Conservation (phyloP, 805 yeast species). For the Lipomyces lipofer region DNA sequence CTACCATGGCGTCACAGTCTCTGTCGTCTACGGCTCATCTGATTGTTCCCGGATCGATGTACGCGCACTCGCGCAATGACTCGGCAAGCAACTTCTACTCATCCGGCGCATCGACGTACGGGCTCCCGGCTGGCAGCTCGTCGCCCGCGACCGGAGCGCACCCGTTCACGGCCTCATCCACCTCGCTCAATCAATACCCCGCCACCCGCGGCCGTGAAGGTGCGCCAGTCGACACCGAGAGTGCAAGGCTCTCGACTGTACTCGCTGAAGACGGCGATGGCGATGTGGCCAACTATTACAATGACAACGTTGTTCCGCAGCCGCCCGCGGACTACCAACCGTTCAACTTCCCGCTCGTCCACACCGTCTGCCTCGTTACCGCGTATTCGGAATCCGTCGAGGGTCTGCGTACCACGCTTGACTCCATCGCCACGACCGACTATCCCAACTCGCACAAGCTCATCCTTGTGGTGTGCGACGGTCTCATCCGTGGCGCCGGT, state of each 20-base stretch:
- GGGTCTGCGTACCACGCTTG: conserved; percentile 84
- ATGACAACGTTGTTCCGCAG: conserved; percentile 82
- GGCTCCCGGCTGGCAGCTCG: conserved; percentile 4
- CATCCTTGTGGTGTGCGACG: conserved; percentile 85
- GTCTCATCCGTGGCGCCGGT: conserved; percentile 91
- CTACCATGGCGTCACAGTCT: conserved; percentile 34
- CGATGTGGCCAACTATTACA: conserved; percentile 35
- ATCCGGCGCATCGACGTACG: conserved; percentile 11
- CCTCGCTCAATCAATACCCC: conserved; percentile 1
- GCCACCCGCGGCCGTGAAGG: conserved; percentile 25
- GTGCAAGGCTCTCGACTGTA: conserved; percentile 15
- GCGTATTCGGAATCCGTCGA: conserved; percentile 92
- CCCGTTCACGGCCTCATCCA: conserved; percentile 11
- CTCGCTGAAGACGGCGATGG: conserved; percentile 15
- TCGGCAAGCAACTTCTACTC: conserved; percentile 11
- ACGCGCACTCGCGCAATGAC: conserved; percentile 14
- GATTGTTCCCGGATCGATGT: conserved; percentile 30
- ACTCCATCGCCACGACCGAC: conserved; percentile 91
- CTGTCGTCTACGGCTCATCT: conserved; percentile 32
- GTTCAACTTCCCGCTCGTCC: conserved; percentile 74
- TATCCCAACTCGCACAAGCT: conserved; percentile 94
- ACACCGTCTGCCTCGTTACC: conserved; percentile 75
- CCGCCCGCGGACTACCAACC: conserved; percentile 91
- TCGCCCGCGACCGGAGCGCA: conserved; percentile 11
- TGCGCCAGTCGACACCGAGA: conserved; percentile 21